Conservation (phyloP, 352 stramenopile genomes). For the Phytophthora megakarya region DNA sequence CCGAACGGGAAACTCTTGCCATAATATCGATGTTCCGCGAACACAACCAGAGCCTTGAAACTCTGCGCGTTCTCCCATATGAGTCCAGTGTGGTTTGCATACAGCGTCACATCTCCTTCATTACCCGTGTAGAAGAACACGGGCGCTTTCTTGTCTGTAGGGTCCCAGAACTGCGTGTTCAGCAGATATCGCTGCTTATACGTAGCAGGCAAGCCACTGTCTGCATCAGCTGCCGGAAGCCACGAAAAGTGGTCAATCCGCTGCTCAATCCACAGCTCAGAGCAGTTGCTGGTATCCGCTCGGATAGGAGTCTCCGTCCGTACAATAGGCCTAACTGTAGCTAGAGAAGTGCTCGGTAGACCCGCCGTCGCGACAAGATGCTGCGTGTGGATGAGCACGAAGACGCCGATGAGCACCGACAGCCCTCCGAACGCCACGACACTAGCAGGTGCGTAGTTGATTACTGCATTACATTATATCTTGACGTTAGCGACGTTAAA, state of each 20-base stretch:
- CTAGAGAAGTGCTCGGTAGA: constrained; percentile 47
- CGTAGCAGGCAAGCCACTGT: constrained; percentile 45
- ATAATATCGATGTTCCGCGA: constrained; percentile 97
- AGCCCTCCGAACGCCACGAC: constrained; percentile 55
- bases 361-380: constrained; percentile 51
- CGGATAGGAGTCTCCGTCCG: constrained; percentile 18
- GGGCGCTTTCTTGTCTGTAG: constrained; percentile 61
- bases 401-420: constrained; percentile 56
- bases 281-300: constrained; percentile 75
- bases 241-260: constrained; percentile 91
- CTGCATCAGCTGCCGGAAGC: constrained; percentile 28
- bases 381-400: constrained; percentile 77
- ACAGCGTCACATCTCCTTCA: constrained; percentile 93
- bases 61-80: constrained; percentile 93
- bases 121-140: constrained; percentile 97
- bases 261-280: constrained; percentile 88
- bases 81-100: constrained; percentile 94
- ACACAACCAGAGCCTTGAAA: constrained; percentile 92
- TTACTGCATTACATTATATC: constrained; percentile 23
- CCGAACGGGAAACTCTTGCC: constrained; percentile 88
- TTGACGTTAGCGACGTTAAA: not conserved
- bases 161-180: constrained; percentile 86
- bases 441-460: constrained; percentile 45
- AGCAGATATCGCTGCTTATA: constrained; percentile 91
- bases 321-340: constrained; percentile 17